Conservation (phyloP, 768 basidiomycete genomes). For the Tulasnella sp. region DNA sequence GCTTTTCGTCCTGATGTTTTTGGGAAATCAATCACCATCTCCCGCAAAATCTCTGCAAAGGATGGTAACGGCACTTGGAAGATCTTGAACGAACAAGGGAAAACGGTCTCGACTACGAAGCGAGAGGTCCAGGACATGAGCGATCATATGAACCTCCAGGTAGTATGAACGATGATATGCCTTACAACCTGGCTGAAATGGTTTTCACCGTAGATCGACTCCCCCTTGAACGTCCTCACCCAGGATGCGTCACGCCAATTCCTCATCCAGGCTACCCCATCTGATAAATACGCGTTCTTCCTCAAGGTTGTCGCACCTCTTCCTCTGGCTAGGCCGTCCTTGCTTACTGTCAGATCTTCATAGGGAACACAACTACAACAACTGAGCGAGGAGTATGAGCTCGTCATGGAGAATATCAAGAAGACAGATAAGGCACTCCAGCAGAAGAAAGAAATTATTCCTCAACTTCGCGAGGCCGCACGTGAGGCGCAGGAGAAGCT, state of each 20-base stretch:
- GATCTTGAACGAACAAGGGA: conserved; percentile 58
- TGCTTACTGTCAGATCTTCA: not conserved
- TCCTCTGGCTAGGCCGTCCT: not conserved
- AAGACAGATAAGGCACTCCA: conserved; percentile 51
- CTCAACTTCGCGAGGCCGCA: conserved; percentile 53
- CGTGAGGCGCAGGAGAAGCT: conserved; percentile 47
- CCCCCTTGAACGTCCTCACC: conserved; percentile 88
- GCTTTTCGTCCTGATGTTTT: conserved; percentile 79
- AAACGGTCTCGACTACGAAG: conserved; percentile 58
- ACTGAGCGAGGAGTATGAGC: conserved; percentile 75
- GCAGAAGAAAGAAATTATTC: conserved; percentile 64
- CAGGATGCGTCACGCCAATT: conserved; percentile 78
- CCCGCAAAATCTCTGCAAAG: conserved; percentile 64
- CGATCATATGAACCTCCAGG: conserved; percentile 90
- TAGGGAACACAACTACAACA: conserved; percentile 84
- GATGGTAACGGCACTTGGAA: conserved; percentile 71
- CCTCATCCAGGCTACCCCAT: conserved; percentile 63
- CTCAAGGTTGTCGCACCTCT: conserved; percentile 38
- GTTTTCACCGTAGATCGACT: conserved; percentile 46
- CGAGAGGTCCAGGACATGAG: conserved; percentile 80
- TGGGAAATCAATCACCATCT: conserved; percentile 73
- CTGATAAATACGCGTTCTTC: conserved; percentile 59
- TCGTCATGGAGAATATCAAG: conserved; percentile 58
- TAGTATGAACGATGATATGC: conserved; percentile 14
- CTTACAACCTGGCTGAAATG: not conserved